Conservation (phyloP, 768 basidiomycete genomes). For the Mycena alexandri region DNA sequence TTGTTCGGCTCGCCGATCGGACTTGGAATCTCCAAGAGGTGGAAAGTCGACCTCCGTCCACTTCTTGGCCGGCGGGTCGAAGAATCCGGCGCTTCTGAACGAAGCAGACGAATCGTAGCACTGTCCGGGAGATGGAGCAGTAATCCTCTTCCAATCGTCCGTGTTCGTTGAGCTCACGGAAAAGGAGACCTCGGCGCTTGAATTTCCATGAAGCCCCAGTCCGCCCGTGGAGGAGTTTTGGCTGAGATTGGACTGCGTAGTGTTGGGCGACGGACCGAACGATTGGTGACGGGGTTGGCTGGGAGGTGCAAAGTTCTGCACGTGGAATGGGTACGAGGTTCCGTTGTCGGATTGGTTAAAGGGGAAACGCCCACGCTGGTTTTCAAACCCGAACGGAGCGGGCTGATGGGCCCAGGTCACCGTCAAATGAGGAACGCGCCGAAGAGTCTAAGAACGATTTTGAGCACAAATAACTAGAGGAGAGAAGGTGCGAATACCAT, state of each 20-base stretch:
- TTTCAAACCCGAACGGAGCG: conserved; percentile 38
- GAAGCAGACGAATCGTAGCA: conserved; percentile 33
- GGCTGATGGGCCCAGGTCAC: conserved; percentile 87
- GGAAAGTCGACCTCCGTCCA: conserved; percentile 55
- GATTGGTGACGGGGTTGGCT: conserved; percentile 30
- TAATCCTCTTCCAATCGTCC: conserved; percentile 36
- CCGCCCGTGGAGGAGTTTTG: conserved; percentile 11
- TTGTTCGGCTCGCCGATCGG: conserved; percentile 40
- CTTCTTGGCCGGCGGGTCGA: conserved; percentile 20
- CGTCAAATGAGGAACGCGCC: conserved; percentile 75
- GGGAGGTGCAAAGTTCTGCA: conserved; percentile 40
- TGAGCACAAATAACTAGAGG: conserved; percentile 17
- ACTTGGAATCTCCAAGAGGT: conserved; percentile 48
- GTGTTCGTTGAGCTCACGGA: conserved; percentile 27
- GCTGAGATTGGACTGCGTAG: conserved; percentile 12
- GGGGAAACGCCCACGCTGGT: conserved; percentile 31
- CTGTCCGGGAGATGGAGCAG: conserved; percentile 17
- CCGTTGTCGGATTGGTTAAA: conserved; percentile 33
- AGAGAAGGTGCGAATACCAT: conserved; percentile 59
- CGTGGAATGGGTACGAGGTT: conserved; percentile 48
- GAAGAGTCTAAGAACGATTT: conserved; percentile 67
- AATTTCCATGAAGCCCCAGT: not conserved
- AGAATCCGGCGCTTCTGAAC: conserved; percentile 25
- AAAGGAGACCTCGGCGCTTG: conserved; percentile 23
- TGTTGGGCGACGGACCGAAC: conserved; percentile 27